Evolutionary conservation across 495 filamentous ascomycete genomes (phyloP), one percentile per base, ranked within the genome.

Genomic region (Wilcoxina mikolae): DNA sequence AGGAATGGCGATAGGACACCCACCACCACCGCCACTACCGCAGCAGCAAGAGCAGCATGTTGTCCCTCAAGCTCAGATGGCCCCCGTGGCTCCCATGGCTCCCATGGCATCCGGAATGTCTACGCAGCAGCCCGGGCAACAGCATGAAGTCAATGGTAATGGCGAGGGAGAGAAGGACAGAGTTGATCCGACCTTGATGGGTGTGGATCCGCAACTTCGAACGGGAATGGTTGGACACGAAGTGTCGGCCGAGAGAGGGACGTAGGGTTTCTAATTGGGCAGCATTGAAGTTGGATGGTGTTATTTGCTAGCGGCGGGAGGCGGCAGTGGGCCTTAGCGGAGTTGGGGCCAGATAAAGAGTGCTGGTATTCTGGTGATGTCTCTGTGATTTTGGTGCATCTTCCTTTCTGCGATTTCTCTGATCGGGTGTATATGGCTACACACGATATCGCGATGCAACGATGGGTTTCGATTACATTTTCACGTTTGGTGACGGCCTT

Each of bases 241-340:
- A n/a, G 31, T 49, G 3, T 49, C 31, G n/a, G 24, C 55, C 9
- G 58, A 60, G 49, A 58, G 57, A 12, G 41, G 56, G 15, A 54
- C 55, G 15, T 46, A 46, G 43, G 43, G 4, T n/a, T n/a, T n/a
- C n/a, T n/a, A n/a, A n/a, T n/a, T n/a, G n/a, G n/a, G n/a, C n/a
- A n/a, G n/a, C n/a, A n/a, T n/a, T n/a, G n/a, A n/a, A n/a, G n/a
- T n/a, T n/a, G n/a, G n/a, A n/a, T n/a, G n/a, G n/a, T n/a, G n/a
- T n/a, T n/a, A n/a, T n/a, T n/a, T n/a, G n/a, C n/a, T n/a, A n/a
- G n/a, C n/a, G n/a, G n/a, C n/a, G n/a, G n/a, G n/a, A n/a, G n/a
- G n/a, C n/a, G n/a, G n/a, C n/a, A n/a, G n/a, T n/a, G n/a, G n/a
- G n/a, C n/a, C n/a, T n/a, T n/a, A n/a, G n/a, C n/a, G n/a, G n/a